These are phyloP conservation scores for Penicillium cosmopolitanum DNA, from an alignment of 495 filamentous ascomycete species.

Conservation along the genomic window DNA sequence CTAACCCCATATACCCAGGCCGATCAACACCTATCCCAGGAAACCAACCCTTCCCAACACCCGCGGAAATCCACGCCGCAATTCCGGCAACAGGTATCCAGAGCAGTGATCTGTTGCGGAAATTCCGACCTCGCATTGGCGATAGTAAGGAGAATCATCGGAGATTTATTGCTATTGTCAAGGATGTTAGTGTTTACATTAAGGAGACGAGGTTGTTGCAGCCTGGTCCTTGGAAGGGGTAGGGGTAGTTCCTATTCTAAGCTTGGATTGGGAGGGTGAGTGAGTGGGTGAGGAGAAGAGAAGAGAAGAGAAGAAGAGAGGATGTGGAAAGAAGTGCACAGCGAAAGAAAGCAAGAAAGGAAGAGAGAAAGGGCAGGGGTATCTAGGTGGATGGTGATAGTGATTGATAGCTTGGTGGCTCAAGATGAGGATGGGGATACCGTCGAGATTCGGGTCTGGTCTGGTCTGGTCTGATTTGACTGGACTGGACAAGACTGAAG, in stretches of 20 bases:
- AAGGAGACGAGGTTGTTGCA: slow-evolving; percentile 49
- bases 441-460: no score
- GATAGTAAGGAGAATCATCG: slow-evolving; percentile 49
- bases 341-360: no score
- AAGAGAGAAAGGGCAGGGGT: no score
- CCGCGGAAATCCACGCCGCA: slow-evolving; percentile 71
- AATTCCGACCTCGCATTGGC: slow-evolving; percentile 64
- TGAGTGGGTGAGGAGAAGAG: no score
- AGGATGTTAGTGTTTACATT: slow-evolving; percentile 50
- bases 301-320: no score
- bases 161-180: slow-evolving; percentile 50
- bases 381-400: no score
- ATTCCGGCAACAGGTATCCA: slow-evolving; percentile 70
- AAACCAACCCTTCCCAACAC: slow-evolving; percentile 53
- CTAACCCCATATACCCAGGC: slow-evolving; percentile 28
- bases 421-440: no score
- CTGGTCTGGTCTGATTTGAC: no score
- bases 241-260: background rate
- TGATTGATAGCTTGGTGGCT: no score
- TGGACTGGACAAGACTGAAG: no score
- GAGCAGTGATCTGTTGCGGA: slow-evolving; percentile 61
- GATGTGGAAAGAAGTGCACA: no score
- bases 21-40: slow-evolving; percentile 40
- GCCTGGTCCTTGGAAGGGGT: slow-evolving; percentile 42
- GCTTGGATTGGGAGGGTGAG: no score